phyloP scores from a whole-genome alignment of 176 grass and related monocot species.

The Typha latifolia region DNA sequence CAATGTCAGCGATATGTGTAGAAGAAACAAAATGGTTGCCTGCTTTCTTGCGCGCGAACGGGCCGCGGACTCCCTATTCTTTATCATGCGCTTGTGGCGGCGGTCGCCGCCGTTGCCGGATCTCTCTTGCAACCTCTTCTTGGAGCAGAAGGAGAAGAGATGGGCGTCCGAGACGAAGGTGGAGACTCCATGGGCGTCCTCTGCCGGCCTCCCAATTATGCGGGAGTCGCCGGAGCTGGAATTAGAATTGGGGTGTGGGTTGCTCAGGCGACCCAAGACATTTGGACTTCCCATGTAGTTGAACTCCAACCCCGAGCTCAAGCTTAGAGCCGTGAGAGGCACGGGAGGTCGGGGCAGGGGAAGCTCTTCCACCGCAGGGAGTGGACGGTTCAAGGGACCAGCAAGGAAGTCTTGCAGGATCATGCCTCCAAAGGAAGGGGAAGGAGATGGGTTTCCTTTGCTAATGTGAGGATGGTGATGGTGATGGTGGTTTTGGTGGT shows the following conservation, averaged over 20 bases:
- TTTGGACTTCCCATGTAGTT: not conserved
- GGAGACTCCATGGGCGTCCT: not conserved
- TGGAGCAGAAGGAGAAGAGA: not conserved
- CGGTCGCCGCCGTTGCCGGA: not conserved
- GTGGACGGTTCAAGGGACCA: not conserved
- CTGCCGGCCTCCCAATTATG: no score
- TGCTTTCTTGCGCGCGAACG: constrained; percentile 22
- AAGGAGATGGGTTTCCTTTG: not conserved
- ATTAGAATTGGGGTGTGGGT: not conserved
- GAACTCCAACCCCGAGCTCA: not conserved
- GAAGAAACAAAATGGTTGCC: not conserved
- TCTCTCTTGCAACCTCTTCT: constrained; percentile 1
- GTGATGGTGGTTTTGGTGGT: not conserved
- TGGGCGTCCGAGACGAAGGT: not conserved
- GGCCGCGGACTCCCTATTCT: constrained; percentile 18
- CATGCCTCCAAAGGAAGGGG: not conserved
- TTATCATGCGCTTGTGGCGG: constrained; percentile 21
- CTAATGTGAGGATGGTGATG: not conserved
- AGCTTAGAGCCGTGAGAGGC: not conserved
- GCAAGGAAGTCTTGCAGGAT: constrained; percentile 19
- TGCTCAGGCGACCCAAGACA: not conserved
- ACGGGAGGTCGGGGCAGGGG: not conserved
- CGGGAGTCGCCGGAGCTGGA: not conserved
- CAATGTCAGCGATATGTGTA: not conserved
- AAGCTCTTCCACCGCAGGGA: not conserved